Evolutionary conservation across 352 stramenopile species (phyloP).

Genomic region (Blastocystis sp.): DNA sequence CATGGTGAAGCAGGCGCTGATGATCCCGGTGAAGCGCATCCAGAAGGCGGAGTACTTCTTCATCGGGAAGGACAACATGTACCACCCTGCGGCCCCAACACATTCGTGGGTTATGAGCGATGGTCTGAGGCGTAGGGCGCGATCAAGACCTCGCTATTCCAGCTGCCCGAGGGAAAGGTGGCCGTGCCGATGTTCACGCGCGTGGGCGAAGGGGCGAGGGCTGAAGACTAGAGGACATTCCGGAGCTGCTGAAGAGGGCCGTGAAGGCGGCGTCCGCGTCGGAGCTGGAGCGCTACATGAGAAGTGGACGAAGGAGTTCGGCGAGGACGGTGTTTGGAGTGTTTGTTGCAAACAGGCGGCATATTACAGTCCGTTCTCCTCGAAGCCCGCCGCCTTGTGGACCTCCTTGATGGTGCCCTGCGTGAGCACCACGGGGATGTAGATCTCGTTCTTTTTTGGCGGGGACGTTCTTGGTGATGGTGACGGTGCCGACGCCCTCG

Average conservation of each 20-base stretch:
- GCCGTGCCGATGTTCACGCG: conserved; percentile 77
- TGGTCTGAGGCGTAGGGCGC: conserved; percentile 72
- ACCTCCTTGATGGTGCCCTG: conserved; percentile 62
- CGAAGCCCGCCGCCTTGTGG: conserved; percentile 55
- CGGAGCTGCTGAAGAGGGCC: conserved; percentile 87
- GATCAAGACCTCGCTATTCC: conserved; percentile 78
- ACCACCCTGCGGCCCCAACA: conserved; percentile 26
- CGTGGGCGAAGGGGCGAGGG: not conserved
- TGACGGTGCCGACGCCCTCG: conserved; percentile 42
- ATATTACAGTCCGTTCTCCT: conserved; percentile 42
- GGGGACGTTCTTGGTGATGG: conserved; percentile 18
- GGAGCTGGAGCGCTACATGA: conserved; percentile 92
- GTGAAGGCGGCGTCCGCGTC: conserved; percentile 89
- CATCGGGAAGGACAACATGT: conserved; percentile 37
- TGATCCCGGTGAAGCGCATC: conserved; percentile 91
- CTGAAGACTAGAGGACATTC: conserved; percentile 84
- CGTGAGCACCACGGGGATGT: conserved; percentile 37
- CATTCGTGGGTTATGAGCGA: not conserved
- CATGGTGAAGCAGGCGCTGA: conserved; percentile 91
- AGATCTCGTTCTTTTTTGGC: conserved; percentile 22
- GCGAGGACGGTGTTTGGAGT: conserved; percentile 84
- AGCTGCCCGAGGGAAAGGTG: conserved; percentile 78
- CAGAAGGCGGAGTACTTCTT: conserved; percentile 86
- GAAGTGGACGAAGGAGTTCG: conserved; percentile 98
- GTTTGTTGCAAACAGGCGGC: not conserved